Evolutionary conservation across 306 rosid species (phyloP), one percentile per base, ranked within the genome.

Genomic region (Carpinus fangiana): DNA sequence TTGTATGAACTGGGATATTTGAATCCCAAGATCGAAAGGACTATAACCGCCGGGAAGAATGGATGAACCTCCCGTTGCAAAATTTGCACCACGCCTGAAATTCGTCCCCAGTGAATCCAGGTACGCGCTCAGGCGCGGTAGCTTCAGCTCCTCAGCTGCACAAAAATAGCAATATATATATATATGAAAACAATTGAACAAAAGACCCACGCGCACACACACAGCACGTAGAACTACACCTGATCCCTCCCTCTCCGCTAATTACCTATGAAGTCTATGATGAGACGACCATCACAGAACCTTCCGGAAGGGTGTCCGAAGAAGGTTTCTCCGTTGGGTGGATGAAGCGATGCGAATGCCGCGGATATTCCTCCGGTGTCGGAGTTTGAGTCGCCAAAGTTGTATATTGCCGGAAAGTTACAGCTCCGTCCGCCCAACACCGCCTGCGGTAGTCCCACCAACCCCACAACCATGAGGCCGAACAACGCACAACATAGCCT

Each of bases 331-430:
- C 98, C 98, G 75, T 92, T 90, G 17, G 98, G 98, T 38, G 93
- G 83, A 8, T 53, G 62, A 46, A 84, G 59, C 26, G 68, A 73
- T 0, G 86, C 46, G 31, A 92, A 84, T 16, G 92, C 86, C 26
- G 98, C 98, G 62, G 86, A 81, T 43, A 70, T 71, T 31, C 86
- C 96, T 53, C 98, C 98, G 3, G 98, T 95, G 81, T 95, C 98
- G 3, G 98, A 95, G 77, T 95, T 95, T 81, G 98, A 95, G 88
- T 95, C 97, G 2, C 98, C 97, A 77, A 94, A 94, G 83, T 94
- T 94, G 89, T 88, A 92, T 38, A 90, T 77, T 23, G 95, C 98
- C 2, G 92, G 91, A 80, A 80, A 90, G 78, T 78, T 70, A 82
- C 98, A 92, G 38, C 62, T 75, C 28, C 51, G 38, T 38, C 69